phyloP scores from a whole-genome alignment of 1,284 basidiomycete genomes.

The Puccinia hordei region DNA sequence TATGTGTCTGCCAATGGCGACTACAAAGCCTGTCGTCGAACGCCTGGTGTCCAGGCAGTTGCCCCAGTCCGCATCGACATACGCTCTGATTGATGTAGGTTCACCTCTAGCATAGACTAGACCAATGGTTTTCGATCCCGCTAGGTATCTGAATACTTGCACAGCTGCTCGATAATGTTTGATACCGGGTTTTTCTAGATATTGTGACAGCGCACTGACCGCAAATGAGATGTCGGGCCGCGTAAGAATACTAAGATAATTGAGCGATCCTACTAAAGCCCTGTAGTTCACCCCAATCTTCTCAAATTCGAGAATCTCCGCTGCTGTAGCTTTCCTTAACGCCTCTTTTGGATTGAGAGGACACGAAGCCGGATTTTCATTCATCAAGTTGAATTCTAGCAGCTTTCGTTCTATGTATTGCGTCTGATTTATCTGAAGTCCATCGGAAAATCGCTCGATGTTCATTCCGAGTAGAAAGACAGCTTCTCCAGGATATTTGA shows the following conservation, averaged over 20 bases:
- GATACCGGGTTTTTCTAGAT: too few relatives aligned
- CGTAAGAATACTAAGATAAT: neutral
- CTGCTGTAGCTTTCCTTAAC: neutral
- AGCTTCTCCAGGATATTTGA: neutral
- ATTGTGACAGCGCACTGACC: too few relatives aligned
- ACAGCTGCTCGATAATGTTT: too few relatives aligned
- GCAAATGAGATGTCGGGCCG: conserved; percentile 10
- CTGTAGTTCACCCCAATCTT: neutral
- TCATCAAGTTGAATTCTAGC: neutral
- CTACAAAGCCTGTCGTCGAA: too few relatives aligned
- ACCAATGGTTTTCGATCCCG: too few relatives aligned
- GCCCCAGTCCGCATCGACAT: too few relatives aligned
- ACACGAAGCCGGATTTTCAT: neutral
- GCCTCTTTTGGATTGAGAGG: neutral
- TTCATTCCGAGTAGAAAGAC: neutral
- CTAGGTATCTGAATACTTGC: too few relatives aligned
- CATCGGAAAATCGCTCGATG: neutral
- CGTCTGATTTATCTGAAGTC: neutral
- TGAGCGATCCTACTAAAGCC: neutral
- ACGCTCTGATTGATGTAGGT: too few relatives aligned
- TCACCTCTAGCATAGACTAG: too few relatives aligned
- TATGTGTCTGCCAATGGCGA: too few relatives aligned
- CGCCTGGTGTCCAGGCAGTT: too few relatives aligned
- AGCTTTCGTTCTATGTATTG: neutral
- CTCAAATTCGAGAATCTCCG: neutral